Percentiles rank a stretch among this genome's conserved stretches.
Conservation (phyloP, 305 asterid genomes). For the Rubia peregrina region DNA sequence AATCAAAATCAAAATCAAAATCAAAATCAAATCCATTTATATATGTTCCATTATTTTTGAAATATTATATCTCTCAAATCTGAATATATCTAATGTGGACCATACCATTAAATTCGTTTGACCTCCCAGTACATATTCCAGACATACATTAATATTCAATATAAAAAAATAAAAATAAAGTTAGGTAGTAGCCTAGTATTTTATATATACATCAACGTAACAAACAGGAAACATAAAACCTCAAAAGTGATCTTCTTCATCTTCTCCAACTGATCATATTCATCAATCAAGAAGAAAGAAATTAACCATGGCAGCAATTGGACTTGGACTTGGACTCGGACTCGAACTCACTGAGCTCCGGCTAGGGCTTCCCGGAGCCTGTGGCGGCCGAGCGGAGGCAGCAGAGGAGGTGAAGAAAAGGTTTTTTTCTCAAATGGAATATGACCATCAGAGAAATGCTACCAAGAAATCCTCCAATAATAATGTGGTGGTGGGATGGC, state of each 20-base stretch:
- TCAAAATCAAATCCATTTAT: background rate
- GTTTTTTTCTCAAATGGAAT: constrained; percentile 39
- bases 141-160: background rate
- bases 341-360: constrained; percentile 76
- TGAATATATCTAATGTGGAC: constrained; percentile 35
- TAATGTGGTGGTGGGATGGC: constrained; percentile 71
- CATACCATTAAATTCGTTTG: constrained; percentile 38
- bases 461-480: background rate
- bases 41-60: background rate
- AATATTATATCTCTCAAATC: background rate
- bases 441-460: background rate
- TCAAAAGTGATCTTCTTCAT: background rate
- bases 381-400: constrained; percentile 16
- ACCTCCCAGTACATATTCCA: constrained; percentile 16
- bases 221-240: background rate
- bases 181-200: background rate
- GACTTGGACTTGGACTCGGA: constrained; percentile 31
- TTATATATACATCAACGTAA: background rate
- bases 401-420: constrained; percentile 60
- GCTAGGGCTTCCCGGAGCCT: constrained; percentile 64
- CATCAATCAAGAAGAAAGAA: background rate
- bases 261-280: background rate
- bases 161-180: background rate
- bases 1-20: too few species aligned
- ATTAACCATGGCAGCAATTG: constrained; percentile 12